Base-by-base conservation (phyloP, 1,139 yeast species). In the Candida freyschussii region DNA sequence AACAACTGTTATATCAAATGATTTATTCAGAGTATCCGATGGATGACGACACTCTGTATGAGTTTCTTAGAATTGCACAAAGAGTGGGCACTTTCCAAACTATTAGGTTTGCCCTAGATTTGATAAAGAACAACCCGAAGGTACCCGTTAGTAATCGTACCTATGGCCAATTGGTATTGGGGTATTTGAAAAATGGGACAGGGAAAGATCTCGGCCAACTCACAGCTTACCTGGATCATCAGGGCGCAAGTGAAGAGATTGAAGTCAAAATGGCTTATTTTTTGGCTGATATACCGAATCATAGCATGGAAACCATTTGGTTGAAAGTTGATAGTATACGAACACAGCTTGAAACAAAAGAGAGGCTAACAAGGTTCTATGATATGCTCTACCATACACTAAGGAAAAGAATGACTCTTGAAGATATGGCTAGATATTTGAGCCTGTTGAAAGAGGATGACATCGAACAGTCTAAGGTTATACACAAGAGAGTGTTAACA, bases 1-100 rank as follows among this genome's bases (percentile, higher is more conserved):
- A 49, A 25, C 53, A 48, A 17, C 34, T 50, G 2, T 33, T 50
- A 1, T 43, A 47, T 24, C 53, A 50, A 26, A 47, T 50, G 48
- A 40, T 48, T 4, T 33, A 37, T 9, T 40, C 45, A 2, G 40
- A 47, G 17, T 40, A 44, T 30, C 52, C 52, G 8, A 47, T 46
- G 31, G 40, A 46, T 27, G 34, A 40, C 4, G 26, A 34, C 13
- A 45, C 52, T 2, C 15, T 48, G 2, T 38, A 39, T 30, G 37
- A 30, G n/a, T 48, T 44, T 21, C 17, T 48, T 13, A 36, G 30
- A 21, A 33, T 37, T n/a, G 43, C 48, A 3, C 34, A 37, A 13
- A 30, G 39, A 24, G 42, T 39, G 5, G 36, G 48, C 2, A 43
- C 39, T 4, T 48, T 50, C 24, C 41, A 45, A 11, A 34, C 40